phyloP scores from a whole-genome alignment of 1,284 basidiomycete genomes.

The Cryptococcus sp. region DNA sequence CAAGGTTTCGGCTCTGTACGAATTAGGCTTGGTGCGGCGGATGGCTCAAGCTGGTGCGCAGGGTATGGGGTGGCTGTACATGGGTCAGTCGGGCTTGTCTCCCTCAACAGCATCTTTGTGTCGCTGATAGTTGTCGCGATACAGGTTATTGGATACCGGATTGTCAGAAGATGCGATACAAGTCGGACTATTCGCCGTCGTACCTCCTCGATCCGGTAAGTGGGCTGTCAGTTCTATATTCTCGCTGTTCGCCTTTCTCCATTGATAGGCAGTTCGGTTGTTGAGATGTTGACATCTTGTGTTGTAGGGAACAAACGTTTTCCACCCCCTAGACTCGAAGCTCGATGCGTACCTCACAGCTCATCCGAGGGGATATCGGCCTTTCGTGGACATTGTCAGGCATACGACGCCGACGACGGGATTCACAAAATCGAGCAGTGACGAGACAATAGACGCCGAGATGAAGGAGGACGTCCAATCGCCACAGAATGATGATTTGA shows the following conservation, averaged over 20 bases:
- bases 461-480: not conserved
- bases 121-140: conserved; percentile 8
- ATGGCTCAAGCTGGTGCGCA: conserved; percentile 69
- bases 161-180: conserved; percentile 96
- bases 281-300: not conserved
- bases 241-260: not conserved
- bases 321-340: conserved; percentile 66
- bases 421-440: too few species aligned
- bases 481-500: not conserved
- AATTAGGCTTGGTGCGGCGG: conserved; percentile 70
- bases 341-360: conserved; percentile 69
- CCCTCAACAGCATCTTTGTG: not conserved
- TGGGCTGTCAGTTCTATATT: conserved; percentile 1
- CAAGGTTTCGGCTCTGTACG: conserved; percentile 84
- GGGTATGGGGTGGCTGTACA: conserved; percentile 70
- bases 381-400: conserved; percentile 34
- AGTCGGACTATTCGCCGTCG: conserved; percentile 86
- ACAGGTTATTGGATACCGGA: conserved; percentile 87
- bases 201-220: conserved; percentile 83
- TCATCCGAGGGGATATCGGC: conserved; percentile 43
- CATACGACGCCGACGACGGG: not conserved
- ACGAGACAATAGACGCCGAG: conserved; percentile 12
- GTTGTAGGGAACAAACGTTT: conserved; percentile 69
- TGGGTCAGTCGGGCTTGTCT: conserved; percentile 62
- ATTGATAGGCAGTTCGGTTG: not conserved